These are phyloP conservation scores for Pyrus hybrid DNA, from an alignment of 331 rosid genomes.

Conservation along the genomic window DNA sequence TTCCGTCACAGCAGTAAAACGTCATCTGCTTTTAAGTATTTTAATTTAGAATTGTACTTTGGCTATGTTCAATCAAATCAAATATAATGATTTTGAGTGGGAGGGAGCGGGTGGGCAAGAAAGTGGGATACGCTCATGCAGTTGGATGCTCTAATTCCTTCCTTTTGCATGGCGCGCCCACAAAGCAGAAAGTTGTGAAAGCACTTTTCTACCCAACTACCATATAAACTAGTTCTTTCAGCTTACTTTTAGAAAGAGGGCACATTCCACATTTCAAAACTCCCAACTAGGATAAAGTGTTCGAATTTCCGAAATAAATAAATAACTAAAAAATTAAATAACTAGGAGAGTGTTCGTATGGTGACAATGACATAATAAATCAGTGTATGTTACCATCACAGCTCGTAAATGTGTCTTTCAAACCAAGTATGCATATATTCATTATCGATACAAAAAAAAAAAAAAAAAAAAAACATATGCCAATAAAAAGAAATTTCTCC, in stretches of 20 bases:
- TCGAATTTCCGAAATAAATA: too few relatives aligned
- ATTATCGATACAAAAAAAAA: background rate
- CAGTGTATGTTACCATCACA: background rate
- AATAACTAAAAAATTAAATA: too few relatives aligned
- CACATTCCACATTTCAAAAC: too few relatives aligned
- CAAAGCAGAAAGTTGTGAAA: background rate
- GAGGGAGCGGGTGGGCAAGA: background rate
- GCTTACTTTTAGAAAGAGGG: too few relatives aligned
- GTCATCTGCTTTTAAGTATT: background rate
- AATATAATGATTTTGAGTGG: background rate
- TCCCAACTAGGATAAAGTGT: too few relatives aligned
- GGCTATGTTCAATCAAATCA: background rate
- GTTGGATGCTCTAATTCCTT: background rate
- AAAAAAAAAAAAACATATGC: background rate
- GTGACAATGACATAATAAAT: too few relatives aligned
- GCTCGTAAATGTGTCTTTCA: background rate
- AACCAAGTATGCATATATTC: background rate
- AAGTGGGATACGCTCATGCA: background rate
- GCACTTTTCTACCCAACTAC: background rate
- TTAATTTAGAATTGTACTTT: background rate
- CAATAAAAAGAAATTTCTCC: background rate
- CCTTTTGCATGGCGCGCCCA: background rate
- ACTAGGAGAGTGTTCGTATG: too few relatives aligned
- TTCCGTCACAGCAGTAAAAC: accelerated
- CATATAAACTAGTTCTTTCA: background rate